A percentile compares a stretch with the other conserved stretches of the same genome.
Conservation (phyloP, 345 rosid species). For the Citrus sinensis region DVS_A1.0 CM039166.1:4926001-4926500, state of each 20-base stretch:
- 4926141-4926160: too few species aligned
- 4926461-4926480: neutral
- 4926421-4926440: neutral
- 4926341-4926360: too few species aligned
- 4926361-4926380: too few species aligned
- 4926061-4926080: slow-evolving; percentile 74
- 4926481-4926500: neutral
- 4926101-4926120: slow-evolving; percentile 72
- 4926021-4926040: slow-evolving; percentile 93
- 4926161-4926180: too few species aligned
- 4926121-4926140: neutral
- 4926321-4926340: too few species aligned
- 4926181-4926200: neutral
- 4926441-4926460: neutral
- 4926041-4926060: slow-evolving; percentile 68
- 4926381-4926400: neutral
- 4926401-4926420: neutral
- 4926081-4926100: slow-evolving; percentile 64
- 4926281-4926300: neutral
- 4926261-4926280: neutral
- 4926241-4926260: neutral
- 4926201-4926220: neutral
- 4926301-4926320: neutral
- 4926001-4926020: slow-evolving; percentile 87
- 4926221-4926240: neutral